A percentile compares a stretch with the other conserved stretches of the same genome.
phyloP scores from a whole-genome alignment of 2,329 filamentous ascomycete species.

The Aspergillus sp. region DNA sequence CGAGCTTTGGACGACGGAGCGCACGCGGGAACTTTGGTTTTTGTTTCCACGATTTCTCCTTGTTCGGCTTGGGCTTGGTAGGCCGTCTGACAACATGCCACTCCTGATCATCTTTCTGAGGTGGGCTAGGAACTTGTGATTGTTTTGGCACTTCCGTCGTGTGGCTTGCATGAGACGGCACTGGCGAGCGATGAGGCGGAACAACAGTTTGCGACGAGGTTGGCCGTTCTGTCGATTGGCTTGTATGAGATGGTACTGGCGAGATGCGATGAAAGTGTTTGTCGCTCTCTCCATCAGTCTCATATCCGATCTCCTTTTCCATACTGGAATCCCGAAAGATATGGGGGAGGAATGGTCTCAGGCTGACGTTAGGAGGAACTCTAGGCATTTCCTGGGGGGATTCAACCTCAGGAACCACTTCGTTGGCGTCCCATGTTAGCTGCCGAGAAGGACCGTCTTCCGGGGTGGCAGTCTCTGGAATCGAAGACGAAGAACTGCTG shows the following conservation, averaged over 20 bases:
- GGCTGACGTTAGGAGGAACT: slow-evolving; percentile 22
- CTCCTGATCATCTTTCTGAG: slow-evolving; percentile 22
- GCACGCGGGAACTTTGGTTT: slow-evolving; percentile 16
- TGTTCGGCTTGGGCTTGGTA: slow-evolving; percentile 13
- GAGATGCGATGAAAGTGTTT: slow-evolving; percentile 23
- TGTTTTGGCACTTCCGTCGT: slow-evolving; percentile 27
- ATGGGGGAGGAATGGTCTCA: slow-evolving; percentile 34
- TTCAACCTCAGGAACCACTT: slow-evolving; percentile 28
- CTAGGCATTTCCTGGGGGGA: slow-evolving; percentile 33
- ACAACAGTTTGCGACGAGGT: slow-evolving; percentile 21
- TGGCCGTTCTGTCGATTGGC: slow-evolving; percentile 30
- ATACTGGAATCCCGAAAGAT: slow-evolving; percentile 28
- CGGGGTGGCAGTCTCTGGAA: slow-evolving; percentile 36
- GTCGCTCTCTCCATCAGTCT: slow-evolving; percentile 31
- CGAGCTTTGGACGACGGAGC: slow-evolving; percentile 18
- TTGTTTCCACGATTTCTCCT: slow-evolving; percentile 13
- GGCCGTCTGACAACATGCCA: slow-evolving; percentile 34
- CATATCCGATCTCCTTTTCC: slow-evolving; percentile 32
- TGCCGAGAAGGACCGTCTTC: slow-evolving; percentile 35
- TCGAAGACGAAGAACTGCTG: slow-evolving; percentile 46
- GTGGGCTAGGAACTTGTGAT: slow-evolving; percentile 21
- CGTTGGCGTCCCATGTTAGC: slow-evolving; percentile 34
- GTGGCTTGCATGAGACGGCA: slow-evolving; percentile 14
- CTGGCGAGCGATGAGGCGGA: slow-evolving; percentile 12
- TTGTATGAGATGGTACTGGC: slow-evolving; percentile 22